Conservation (phyloP, 176 grass and related monocot species). For the Stipa capillata region DNA sequence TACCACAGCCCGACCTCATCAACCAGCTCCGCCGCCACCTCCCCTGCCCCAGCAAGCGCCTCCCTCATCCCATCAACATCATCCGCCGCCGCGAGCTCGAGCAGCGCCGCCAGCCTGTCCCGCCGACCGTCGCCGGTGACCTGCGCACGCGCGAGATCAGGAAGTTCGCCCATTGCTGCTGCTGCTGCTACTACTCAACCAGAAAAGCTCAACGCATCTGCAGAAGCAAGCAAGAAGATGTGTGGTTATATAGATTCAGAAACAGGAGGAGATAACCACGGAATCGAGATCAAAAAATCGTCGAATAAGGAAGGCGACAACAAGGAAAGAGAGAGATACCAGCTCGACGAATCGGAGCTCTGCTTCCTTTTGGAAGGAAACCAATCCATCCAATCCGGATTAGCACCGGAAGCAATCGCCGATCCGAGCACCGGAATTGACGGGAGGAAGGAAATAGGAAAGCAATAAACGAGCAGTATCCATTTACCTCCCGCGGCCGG, state of each 20-base stretch:
- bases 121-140: background rate
- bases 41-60: slow-evolving; percentile 1
- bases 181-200: background rate
- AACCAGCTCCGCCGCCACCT: slow-evolving; percentile 2
- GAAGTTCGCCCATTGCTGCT: slow-evolving; percentile 31
- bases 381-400: slow-evolving; percentile 1
- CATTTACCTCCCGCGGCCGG: slow-evolving; percentile 14
- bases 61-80: slow-evolving; percentile 28
- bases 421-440: too few species aligned
- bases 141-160: slow-evolving; percentile 29
- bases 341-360: background rate
- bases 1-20: slow-evolving; percentile 72
- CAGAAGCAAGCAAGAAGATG: background rate
- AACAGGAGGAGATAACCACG: background rate
- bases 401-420: too few species aligned
- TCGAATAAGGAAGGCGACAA: slow-evolving; percentile 5
- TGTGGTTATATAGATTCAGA: slow-evolving; percentile 16
- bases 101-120: slow-evolving; percentile 40
- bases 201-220: slow-evolving; percentile 25
- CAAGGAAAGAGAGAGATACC: background rate
- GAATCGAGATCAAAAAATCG: slow-evolving; percentile 50
- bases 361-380: slow-evolving; percentile 14
- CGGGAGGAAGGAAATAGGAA: slow-evolving; percentile 24
- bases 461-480: slow-evolving; percentile 26
- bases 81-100: slow-evolving; percentile 71